Evolutionary conservation across 805 yeast species (phyloP).

Genomic region (Cyberlindnera mrakii): DNA sequence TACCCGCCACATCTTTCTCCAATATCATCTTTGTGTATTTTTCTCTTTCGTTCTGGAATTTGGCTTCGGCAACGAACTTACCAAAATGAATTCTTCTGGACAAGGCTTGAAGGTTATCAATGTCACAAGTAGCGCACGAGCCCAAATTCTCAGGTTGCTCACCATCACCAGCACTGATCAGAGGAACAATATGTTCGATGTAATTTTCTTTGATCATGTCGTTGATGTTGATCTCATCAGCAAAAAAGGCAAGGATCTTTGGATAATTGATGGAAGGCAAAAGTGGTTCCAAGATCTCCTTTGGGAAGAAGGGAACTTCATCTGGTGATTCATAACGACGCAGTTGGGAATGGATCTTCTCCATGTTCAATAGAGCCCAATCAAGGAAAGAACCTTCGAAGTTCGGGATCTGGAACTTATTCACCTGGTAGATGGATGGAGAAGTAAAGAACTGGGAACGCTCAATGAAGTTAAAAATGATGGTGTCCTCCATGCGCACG

Average conservation of each 20-base stretch:
- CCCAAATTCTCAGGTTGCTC: conserved; percentile 87
- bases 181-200: conserved; percentile 68
- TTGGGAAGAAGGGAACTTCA: conserved; percentile 84
- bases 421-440: conserved; percentile 62
- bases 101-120: conserved; percentile 80
- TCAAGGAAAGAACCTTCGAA: conserved; percentile 81
- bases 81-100: conserved; percentile 96
- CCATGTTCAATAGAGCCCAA: conserved; percentile 75
- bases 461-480: conserved; percentile 87
- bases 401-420: conserved; percentile 54
- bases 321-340: conserved; percentile 94
- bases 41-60: conserved; percentile 65
- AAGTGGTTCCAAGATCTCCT: conserved; percentile 54
- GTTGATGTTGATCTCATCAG: conserved; percentile 73
- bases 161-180: conserved; percentile 55
- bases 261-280: conserved; percentile 81
- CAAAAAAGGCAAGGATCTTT: conserved; percentile 64
- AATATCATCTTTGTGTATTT: conserved; percentile 58
- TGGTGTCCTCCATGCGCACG: conserved; percentile 94
- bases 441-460: conserved; percentile 81
- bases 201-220: conserved; percentile 61
- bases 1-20: conserved; percentile 61
- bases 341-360: conserved; percentile 68
- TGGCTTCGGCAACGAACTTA: conserved; percentile 94
- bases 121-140: conserved; percentile 77